Conservation (phyloP, 495 filamentous ascomycete genomes). For the Penicillium paradoxum region DNA sequence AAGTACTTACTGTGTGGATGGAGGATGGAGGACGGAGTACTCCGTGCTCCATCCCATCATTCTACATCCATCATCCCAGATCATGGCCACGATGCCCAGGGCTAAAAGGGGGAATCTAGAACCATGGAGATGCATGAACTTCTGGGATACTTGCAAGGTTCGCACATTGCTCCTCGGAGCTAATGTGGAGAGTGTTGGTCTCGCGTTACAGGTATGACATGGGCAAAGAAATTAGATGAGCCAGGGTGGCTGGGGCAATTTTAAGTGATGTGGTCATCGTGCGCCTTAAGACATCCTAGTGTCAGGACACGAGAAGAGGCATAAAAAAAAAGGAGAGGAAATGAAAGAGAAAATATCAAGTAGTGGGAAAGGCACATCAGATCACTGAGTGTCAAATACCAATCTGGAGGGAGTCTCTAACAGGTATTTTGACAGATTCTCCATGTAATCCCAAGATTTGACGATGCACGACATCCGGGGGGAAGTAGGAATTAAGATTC, state of each 20-base stretch:
- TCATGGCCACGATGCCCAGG: not conserved
- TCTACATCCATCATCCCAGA: not conserved
- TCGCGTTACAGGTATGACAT: slow-evolving; percentile 1
- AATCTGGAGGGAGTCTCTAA: slow-evolving; percentile 1
- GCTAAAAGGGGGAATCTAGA: slow-evolving; percentile 11
- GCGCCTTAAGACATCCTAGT: not conserved
- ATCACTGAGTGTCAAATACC: slow-evolving; percentile 9
- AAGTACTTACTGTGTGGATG: not conserved
- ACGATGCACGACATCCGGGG: slow-evolving; percentile 24
- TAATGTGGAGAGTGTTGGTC: not conserved
- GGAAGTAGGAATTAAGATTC: not conserved
- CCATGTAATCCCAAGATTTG: slow-evolving; percentile 17
- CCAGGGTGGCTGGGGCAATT: not conserved
- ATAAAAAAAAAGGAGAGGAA: not conserved
- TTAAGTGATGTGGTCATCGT: not conserved
- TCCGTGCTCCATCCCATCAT: not conserved
- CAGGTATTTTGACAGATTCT: slow-evolving; percentile 10
- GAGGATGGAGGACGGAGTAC: not conserved
- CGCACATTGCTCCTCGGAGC: not conserved
- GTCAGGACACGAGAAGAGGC: not conserved
- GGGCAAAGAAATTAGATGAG: not conserved
- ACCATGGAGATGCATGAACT: slow-evolving; percentile 15
- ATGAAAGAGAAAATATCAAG: not conserved
- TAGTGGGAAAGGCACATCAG: not conserved
- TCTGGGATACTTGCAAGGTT: slow-evolving; percentile 11